Evolutionary conservation across 331 rosid species (phyloP), one percentile per base, ranked within the genome.

Genomic region (Rhamnella rubrinervis): DNA sequence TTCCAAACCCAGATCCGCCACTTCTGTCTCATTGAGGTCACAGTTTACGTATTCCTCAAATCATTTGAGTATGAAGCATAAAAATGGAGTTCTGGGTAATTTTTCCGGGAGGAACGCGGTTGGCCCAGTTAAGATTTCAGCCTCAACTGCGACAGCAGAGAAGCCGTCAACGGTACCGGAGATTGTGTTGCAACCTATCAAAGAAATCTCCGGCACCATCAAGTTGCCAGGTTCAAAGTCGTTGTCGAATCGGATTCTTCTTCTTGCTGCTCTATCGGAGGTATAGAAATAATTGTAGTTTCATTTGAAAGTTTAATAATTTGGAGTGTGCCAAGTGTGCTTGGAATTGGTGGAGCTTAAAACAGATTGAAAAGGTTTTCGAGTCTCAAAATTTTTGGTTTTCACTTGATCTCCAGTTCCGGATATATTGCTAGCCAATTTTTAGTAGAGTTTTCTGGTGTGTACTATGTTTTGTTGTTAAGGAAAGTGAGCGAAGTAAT

Each of bases 241-340:
- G 28, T 80, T 95, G 8, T 95, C 99, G 4, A 95, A 95, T 78
- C 84, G 99, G 76, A 79, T 95, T 87, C 65, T 95, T 74, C 99
- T 95, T 61, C 92, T 95, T 57, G 96, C 99, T 77, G 99, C 99
- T 62, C 97, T 95, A 55, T 91, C 97, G 52, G 96, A 95, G 99
- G 99, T 95, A 86, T 57, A 20, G 19, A 14, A 23, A 66, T 40
- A 69, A 69, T 61, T 68, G 25, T 23, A 21, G 19, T 59, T 59
- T 51, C 25, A 37, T 59, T 17, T 10, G 38, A 7, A 21, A 14
- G 7, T 37, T 65, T 44, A 4, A 21, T 26, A 19, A 11, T 21
- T 8, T 14, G 0, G n/a, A 26, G n/a, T 9, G n/a, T 59, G 57
- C 21, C 31, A 2, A 35, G 1, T 13, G 57, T 16, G 5, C n/a